Conservation (phyloP, 768 basidiomycete species). For the Suillus paluster region DNA sequence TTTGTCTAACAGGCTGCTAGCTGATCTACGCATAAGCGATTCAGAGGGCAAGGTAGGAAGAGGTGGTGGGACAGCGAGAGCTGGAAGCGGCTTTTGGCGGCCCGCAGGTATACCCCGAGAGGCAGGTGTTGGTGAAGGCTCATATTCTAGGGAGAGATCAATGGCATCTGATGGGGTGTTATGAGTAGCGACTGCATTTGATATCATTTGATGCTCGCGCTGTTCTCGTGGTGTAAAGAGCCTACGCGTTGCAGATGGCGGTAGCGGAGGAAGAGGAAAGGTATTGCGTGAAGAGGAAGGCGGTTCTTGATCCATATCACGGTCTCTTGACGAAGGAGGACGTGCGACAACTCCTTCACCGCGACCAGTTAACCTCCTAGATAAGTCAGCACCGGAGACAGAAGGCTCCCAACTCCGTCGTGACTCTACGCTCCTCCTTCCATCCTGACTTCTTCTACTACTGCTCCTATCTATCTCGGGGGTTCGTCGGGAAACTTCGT, state of each 20-base stretch:
- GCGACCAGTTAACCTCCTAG: slow-evolving; percentile 31
- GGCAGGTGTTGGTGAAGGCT: slow-evolving; percentile 52
- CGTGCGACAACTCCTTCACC: slow-evolving; percentile 25
- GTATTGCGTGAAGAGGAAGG: slow-evolving; percentile 27
- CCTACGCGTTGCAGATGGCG: slow-evolving; percentile 48
- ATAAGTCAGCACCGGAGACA: slow-evolving; percentile 26
- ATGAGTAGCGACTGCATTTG: slow-evolving; percentile 18
- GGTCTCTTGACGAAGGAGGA: slow-evolving; percentile 31
- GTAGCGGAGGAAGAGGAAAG: slow-evolving; percentile 20
- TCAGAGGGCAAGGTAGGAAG: slow-evolving; percentile 66
- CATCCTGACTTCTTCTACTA: slow-evolving; percentile 57
- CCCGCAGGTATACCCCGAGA: slow-evolving; percentile 41
- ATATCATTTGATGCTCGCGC: slow-evolving; percentile 43
- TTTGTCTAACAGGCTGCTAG: slow-evolving; percentile 26
- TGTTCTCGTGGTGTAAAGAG: slow-evolving; percentile 63
- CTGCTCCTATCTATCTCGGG: slow-evolving; percentile 43
- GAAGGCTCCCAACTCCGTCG: slow-evolving; percentile 50
- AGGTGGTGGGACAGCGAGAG: slow-evolving; percentile 60
- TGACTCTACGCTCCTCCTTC: slow-evolving; percentile 55
- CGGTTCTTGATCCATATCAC: slow-evolving; percentile 29
- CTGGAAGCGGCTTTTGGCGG: slow-evolving; percentile 50
- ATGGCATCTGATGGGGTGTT: slow-evolving; percentile 28
- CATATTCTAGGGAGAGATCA: slow-evolving; percentile 40
- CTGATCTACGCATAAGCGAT: slow-evolving; percentile 37
- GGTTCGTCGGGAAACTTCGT: slow-evolving; percentile 44